These are phyloP conservation scores for Irpex rosettiformis DNA, from an alignment of 1,284 basidiomycete species.

Conservation along the genomic window DNA sequence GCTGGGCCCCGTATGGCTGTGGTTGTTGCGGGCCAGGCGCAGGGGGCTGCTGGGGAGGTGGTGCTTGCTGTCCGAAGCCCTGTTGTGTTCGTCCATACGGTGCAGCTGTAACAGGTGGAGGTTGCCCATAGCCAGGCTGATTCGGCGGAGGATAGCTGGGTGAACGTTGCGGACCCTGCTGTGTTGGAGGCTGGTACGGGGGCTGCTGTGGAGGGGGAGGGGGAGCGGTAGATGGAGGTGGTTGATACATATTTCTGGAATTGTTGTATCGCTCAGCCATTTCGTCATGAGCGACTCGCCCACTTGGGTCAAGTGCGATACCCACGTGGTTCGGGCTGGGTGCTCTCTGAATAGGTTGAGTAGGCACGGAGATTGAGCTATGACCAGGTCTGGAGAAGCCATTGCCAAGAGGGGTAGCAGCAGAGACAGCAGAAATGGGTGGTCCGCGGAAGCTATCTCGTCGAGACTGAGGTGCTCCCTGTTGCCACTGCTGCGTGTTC, in stretches of 20 bases:
- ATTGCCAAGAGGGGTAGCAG: constrained; percentile 6
- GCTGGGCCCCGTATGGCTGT: constrained; percentile 20
- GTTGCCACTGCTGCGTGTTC: constrained; percentile 5
- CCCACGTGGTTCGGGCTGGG: constrained; percentile 51
- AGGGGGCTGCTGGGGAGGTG: constrained; percentile 18
- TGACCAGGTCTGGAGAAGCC: constrained; percentile 25
- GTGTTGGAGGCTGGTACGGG: constrained; percentile 22
- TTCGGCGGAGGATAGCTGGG: constrained; percentile 24
- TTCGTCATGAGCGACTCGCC: constrained; percentile 76
- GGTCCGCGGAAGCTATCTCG: constrained; percentile 32
- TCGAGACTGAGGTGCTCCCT: constrained; percentile 18
- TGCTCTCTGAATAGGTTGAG: constrained; percentile 28
- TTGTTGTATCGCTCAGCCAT: constrained; percentile 64
- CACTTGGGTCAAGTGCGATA: constrained; percentile 74
- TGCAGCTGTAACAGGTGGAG: constrained; percentile 15
- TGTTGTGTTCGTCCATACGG: constrained; percentile 16
- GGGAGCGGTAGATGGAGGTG: constrained; percentile 18
- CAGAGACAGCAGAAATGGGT: constrained; percentile 12
- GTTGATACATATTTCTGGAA: constrained; percentile 18
- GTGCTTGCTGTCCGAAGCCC: constrained; percentile 15
- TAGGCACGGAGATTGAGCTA: constrained; percentile 20
- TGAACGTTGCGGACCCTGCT: constrained; percentile 27
- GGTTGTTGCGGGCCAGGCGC: constrained; percentile 35
- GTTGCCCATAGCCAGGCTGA: constrained; percentile 23
- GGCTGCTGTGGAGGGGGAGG: constrained; percentile 25